Evolutionary conservation across 2,329 filamentous ascomycete genomes (phyloP).

Genomic region (Cordyceps javanica): DNA sequence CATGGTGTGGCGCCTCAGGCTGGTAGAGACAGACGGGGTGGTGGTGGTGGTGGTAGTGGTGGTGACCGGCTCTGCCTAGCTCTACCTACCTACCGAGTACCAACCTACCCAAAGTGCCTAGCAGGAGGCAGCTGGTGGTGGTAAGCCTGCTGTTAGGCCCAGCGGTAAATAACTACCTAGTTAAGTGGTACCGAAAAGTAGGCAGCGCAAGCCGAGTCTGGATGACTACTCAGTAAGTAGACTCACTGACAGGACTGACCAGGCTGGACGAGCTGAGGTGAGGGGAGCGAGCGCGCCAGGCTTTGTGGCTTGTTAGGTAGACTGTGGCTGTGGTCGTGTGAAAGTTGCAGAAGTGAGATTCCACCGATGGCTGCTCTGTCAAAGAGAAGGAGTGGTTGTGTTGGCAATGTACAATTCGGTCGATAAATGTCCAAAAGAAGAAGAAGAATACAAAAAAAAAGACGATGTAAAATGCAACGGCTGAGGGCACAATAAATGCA

Average conservation of each 20-base stretch:
- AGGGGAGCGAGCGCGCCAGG: not conserved
- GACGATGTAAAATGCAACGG: slow-evolving; percentile 12
- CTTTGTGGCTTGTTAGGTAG: too few species aligned
- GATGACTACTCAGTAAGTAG: too few species aligned
- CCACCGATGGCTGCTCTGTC: too few species aligned
- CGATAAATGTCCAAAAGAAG: slow-evolving; percentile 13
- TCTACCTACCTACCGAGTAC: too few species aligned
- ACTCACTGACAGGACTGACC: too few species aligned
- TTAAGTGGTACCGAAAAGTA: too few species aligned
- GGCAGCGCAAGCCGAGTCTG: not conserved
- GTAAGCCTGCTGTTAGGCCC: too few species aligned
- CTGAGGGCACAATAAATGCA: slow-evolving; percentile 23
- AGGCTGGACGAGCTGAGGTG: not conserved
- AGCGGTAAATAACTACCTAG: too few species aligned
- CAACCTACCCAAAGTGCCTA: too few species aligned
- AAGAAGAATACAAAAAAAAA: slow-evolving; percentile 13
- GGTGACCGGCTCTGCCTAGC: not conserved
- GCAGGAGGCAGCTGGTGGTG: too few species aligned
- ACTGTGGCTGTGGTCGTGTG: slow-evolving; percentile 5
- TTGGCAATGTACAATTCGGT: slow-evolving; percentile 6
- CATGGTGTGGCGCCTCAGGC: slow-evolving; percentile 18
- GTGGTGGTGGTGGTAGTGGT: not conserved
- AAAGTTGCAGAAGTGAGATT: too few species aligned
- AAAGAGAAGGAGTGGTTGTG: too few species aligned
- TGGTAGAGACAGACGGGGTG: not conserved